These are phyloP conservation scores for Oehlia diaphana DNA, from an alignment of 192 early-diverging fungal species.

Conservation along the genomic window DNA sequence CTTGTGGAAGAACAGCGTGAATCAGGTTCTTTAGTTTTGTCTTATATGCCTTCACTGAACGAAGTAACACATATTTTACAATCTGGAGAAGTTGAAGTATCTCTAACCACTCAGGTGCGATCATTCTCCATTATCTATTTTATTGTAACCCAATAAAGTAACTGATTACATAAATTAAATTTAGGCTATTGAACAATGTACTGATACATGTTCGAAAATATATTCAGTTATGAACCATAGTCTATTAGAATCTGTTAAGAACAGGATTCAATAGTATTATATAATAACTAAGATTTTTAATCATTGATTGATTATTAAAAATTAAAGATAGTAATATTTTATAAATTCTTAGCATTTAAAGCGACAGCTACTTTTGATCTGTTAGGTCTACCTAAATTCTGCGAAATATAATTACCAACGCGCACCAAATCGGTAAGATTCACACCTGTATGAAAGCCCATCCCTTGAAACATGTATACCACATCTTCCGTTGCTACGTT, in stretches of 20 bases:
- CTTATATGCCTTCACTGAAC: conserved; percentile 79
- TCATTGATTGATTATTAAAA: too few species aligned
- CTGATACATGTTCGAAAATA: conserved; percentile 76
- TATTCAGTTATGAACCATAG: conserved; percentile 67
- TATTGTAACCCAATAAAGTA: not conserved
- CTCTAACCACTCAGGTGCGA: conserved; percentile 52
- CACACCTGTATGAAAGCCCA: conserved; percentile 81
- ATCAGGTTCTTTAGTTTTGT: conserved; percentile 63
- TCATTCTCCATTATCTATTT: not conserved
- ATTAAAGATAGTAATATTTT: not conserved
- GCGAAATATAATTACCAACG: conserved; percentile 88
- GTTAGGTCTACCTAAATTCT: conserved; percentile 70
- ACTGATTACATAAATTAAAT: not conserved
- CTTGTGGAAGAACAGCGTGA: conserved; percentile 59
- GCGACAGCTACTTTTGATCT: conserved; percentile 57
- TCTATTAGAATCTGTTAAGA: conserved; percentile 50
- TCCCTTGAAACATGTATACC: conserved; percentile 85
- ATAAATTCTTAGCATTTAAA: conserved; percentile 26
- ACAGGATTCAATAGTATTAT: conserved; percentile 10
- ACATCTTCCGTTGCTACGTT: conserved; percentile 98
- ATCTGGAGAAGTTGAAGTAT: conserved; percentile 58
- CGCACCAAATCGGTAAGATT: conserved; percentile 70
- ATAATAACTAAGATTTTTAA: not conserved
- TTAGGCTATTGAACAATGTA: conserved; percentile 71
- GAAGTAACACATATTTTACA: conserved; percentile 79